Conservation (phyloP, 208 protist species). For the Trypanosoma mega region DNA sequence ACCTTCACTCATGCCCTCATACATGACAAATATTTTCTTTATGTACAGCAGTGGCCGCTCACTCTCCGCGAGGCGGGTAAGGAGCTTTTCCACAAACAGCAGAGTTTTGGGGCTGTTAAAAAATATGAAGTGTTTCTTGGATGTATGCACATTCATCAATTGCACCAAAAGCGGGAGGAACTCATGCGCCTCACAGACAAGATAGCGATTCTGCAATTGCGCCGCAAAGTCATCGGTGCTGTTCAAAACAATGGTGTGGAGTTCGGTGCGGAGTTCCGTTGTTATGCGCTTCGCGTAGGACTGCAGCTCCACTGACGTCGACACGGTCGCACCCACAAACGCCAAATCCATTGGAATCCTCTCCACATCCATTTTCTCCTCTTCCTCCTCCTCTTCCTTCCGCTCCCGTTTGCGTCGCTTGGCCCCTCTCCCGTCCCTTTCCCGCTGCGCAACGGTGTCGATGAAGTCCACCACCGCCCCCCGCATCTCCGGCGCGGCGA, state of each 20-base stretch:
- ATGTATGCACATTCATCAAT: slow-evolving; percentile 84
- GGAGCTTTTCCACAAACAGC: slow-evolving; percentile 67
- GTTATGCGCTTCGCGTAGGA: slow-evolving; percentile 36
- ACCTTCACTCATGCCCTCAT: slow-evolving; percentile 81
- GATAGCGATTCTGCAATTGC: slow-evolving; percentile 75
- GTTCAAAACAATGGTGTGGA: slow-evolving; percentile 51
- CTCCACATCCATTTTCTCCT: background rate
- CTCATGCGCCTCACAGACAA: slow-evolving; percentile 62
- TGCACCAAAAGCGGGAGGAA: slow-evolving; percentile 79
- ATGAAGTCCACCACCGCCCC: slow-evolving; percentile 43
- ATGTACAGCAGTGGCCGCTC: slow-evolving; percentile 62
- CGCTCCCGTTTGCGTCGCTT: slow-evolving; percentile 11
- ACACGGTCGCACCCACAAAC: slow-evolving; percentile 87
- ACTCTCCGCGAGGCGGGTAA: slow-evolving; percentile 44
- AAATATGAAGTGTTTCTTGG: slow-evolving; percentile 92
- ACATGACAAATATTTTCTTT: slow-evolving; percentile 72
- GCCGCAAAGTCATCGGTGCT: slow-evolving; percentile 54
- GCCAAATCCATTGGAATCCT: slow-evolving; percentile 56
- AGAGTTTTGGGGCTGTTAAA: slow-evolving; percentile 81
- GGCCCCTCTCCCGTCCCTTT: background rate
- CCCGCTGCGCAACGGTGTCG: slow-evolving; percentile 1
- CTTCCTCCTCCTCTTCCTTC: slow-evolving; percentile 7
- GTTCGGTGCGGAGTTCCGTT: slow-evolving; percentile 19
- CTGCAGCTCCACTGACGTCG: slow-evolving; percentile 48
- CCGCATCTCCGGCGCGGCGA: slow-evolving; percentile 72